Evolutionary conservation across 2,329 filamentous ascomycete genomes (phyloP), one percentile per base, ranked within the genome.

Genomic region (Leptographium lundbergii): DNA sequence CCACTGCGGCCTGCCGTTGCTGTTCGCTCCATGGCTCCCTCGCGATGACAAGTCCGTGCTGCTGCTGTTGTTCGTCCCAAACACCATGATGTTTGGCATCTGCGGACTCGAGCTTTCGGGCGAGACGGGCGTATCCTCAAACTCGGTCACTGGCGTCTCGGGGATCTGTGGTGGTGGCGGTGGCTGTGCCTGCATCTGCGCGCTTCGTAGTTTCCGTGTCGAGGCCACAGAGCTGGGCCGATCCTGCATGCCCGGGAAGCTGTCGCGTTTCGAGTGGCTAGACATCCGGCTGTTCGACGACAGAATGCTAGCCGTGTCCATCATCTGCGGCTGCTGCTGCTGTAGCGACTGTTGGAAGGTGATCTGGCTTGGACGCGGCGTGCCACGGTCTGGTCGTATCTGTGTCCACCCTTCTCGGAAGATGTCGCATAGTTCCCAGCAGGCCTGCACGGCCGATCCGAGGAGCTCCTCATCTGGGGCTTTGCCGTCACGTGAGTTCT

Each of bases 351-450:
- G 52, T 64, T 85, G 82, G 68, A 95, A 95, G 56, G 78, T 85
- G 13, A 85, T 81, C 69, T 95, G 90, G 59, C 81, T 88, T 2
- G 91, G 88, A 45, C 90, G 81, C 17, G 92, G 91, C 1, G 91
- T 96, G 52, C 87, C 88, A 58, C 91, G 80, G 62, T 96, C 91
- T 5, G 91, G 90, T 57, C 90, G 83, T 54, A 94, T 84, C 66
- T 94, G 88, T 4, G 89, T 90, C 90, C 91, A 96, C 22, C 90
- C 90, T 73, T 94, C 88, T 54, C 90, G 82, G 76, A 96, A 96
- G 58, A 96, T 84, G 72, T 96, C 90, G 69, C 90, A 95, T 6
- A 96, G 80, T 65, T 96, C 91, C 90, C 90, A 96, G 70, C 91
- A 96, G 17, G 91, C 89, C 68, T 96, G 91, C 0, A 96, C 88